These are phyloP conservation scores for Chlorella vulgaris DNA, from an alignment of 139 green algal species.

Conservation along the genomic window DNA sequence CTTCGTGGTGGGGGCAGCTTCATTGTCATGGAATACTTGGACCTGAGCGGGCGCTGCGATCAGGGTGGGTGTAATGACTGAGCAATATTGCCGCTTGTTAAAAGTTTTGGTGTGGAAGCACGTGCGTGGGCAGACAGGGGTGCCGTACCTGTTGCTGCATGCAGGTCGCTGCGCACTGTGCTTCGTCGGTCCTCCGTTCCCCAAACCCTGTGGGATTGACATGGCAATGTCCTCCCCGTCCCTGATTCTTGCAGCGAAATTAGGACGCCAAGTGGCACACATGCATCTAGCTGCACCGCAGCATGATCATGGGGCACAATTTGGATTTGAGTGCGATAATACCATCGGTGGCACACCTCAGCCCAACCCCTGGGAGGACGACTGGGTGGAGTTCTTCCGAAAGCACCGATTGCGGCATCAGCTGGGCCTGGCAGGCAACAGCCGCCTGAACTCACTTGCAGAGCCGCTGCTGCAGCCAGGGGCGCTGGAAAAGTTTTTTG, in stretches of 20 bases:
- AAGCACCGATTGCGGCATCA: constrained; percentile 72
- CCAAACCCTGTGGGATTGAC: no score
- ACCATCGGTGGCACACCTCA: constrained; percentile 95
- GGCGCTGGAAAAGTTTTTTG: constrained; percentile 83
- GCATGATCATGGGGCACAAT: constrained; percentile 64
- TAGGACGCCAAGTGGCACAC: constrained; percentile 78
- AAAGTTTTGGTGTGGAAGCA: no score
- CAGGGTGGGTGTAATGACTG: constrained; percentile 14
- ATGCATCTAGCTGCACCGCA: constrained; percentile 89
- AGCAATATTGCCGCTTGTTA: no score
- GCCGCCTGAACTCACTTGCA: constrained; percentile 61
- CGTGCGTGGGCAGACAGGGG: no score
- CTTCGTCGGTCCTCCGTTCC: no score
- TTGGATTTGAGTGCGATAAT: constrained; percentile 97
- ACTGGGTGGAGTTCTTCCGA: constrained; percentile 88
- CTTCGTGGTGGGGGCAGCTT: constrained; percentile 63
- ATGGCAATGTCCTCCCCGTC: neutral
- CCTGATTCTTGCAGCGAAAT: constrained; percentile 47
- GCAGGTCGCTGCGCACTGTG: no score
- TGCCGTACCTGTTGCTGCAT: no score
- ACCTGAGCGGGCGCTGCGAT: constrained; percentile 59
- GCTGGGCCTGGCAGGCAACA: constrained; percentile 72
- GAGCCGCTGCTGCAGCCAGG: constrained; percentile 65
- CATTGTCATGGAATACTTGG: constrained; percentile 95
- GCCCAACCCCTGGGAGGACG: constrained; percentile 88